phyloP scores from a whole-genome alignment of 805 yeast genomes.

The Schizosaccharomyces cryophilus region DNA sequence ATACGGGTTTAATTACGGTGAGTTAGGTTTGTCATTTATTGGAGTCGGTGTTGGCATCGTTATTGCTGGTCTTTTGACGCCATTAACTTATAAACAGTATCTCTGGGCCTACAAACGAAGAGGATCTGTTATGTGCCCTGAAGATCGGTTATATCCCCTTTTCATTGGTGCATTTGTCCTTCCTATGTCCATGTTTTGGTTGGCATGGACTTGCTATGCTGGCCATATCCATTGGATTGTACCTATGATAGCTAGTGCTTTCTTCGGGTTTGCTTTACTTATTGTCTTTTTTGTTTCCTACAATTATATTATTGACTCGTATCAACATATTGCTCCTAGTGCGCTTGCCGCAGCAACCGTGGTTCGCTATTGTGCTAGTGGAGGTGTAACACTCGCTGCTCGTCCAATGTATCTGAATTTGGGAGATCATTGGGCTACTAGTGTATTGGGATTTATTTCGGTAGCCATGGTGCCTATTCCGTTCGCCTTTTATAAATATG shows the following conservation, averaged over 20 bases:
- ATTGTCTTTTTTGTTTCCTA: constrained; percentile 19
- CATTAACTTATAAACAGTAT: neutral
- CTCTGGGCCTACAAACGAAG: neutral
- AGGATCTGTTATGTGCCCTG: neutral
- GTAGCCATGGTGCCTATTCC: constrained; percentile 31
- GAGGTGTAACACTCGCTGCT: constrained; percentile 27
- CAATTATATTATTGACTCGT: constrained; percentile 20
- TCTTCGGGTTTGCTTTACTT: constrained; percentile 17
- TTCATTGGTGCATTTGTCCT: constrained; percentile 26
- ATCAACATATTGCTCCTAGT: constrained; percentile 36
- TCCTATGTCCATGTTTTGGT: constrained; percentile 41
- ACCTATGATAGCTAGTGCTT: constrained; percentile 38
- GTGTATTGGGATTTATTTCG: constrained; percentile 14
- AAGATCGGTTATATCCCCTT: constrained; percentile 18
- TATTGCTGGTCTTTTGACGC: neutral
- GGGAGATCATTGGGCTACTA: constrained; percentile 31
- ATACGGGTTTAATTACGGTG: constrained; percentile 23
- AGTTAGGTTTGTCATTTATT: constrained; percentile 32
- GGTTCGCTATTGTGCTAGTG: constrained; percentile 24
- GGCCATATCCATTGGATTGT: constrained; percentile 30
- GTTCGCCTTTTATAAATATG: constrained; percentile 26
- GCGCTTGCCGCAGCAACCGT: constrained; percentile 60
- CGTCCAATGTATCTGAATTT: constrained; percentile 22
- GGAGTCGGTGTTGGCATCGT: constrained; percentile 36
- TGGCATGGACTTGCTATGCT: constrained; percentile 45